Percentiles rank a stretch among this genome's conserved stretches.
These are phyloP conservation scores for Bruguiera gymnorhiza DNA, from an alignment of 345 rosid genomes.

Conservation along the genomic window DNA sequence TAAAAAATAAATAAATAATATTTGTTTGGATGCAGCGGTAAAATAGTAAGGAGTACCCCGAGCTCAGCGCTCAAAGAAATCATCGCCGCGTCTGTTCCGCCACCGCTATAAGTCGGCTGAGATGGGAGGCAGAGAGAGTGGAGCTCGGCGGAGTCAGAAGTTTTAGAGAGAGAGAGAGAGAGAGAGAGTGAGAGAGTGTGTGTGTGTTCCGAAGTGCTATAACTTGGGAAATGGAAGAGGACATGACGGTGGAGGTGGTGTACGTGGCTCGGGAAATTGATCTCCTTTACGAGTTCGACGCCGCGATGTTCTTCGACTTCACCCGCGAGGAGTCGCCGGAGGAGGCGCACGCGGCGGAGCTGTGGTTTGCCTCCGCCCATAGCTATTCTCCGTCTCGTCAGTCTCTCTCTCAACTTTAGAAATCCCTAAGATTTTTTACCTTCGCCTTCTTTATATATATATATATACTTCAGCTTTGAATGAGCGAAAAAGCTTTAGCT, in stretches of 20 bases:
- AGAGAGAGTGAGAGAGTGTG: background rate
- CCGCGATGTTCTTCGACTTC: slow-evolving; percentile 75
- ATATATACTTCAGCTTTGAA: background rate
- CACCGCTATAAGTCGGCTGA: background rate
- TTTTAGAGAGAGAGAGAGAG: slow-evolving; percentile 21
- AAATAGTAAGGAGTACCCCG: background rate
- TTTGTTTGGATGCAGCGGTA: slow-evolving; percentile 1
- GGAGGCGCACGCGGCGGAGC: slow-evolving; percentile 66
- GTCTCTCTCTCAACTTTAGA: slow-evolving; percentile 18
- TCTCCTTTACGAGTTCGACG: slow-evolving; percentile 87
- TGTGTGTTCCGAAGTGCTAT: background rate
- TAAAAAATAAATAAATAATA: background rate
- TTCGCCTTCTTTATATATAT: background rate
- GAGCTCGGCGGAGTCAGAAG: slow-evolving; percentile 18
- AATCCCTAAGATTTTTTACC: background rate
- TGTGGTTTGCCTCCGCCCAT: slow-evolving; percentile 70
- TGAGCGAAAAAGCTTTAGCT: background rate
- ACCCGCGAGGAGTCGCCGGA: slow-evolving; percentile 51
- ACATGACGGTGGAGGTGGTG: slow-evolving; percentile 50
- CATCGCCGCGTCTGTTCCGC: background rate
- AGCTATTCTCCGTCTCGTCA: slow-evolving; percentile 88
- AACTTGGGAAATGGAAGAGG: slow-evolving; percentile 17
- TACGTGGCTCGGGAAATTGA: slow-evolving; percentile 77
- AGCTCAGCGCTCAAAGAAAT: background rate
- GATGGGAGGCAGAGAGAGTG: background rate